Evolutionary conservation across 331 rosid species (phyloP), one percentile per base, ranked within the genome.

Genomic region (Telfairia occidentalis): DNA sequence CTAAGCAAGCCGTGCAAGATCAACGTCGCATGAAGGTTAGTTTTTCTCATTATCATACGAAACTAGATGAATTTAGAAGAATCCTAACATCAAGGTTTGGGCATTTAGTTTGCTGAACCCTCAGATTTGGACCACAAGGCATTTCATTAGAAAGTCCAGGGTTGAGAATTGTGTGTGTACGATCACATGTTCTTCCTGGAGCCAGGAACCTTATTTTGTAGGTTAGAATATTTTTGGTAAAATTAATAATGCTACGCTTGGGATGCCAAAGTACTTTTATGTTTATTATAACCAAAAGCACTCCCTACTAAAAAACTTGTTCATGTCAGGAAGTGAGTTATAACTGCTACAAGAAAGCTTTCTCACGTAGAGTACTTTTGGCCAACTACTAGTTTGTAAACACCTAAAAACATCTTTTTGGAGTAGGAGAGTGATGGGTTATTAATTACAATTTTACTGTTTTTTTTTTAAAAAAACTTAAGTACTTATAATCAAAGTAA

Each of bases 11-110:
- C 16, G 78, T 85, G 13, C 98, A 88, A 67, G 98, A 91, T 87
- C 98, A 91, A 86, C 92, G 87, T 61, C 95, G 95, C 1, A 73
- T 93, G 87, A 93, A 93, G 96, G 98, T 93, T 73, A 24, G 92
- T 73, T 63, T 73, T 67, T 53, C 23, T 55, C n/a, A 7, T 60
- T 64, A 74, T 26, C 40, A 30, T 48, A 46, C 26, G 28, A 58
- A 24, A 24, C 55, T 69, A 24, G 34, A 42, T 49, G 50, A 73
- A n/a, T 52, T 5, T 34, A 49, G 18, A 29, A 15, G 5, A 71
- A 28, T 30, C 23, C 76, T 70, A 26, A 45, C 28, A 42, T 70
- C 28, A 70, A 60, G 38, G 42, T 43, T 69, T 26, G 12, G 55
- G 26, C 24, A 3, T 23, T 24, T 40, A 23, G 35, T 67, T 67